A percentile compares a stretch with the other conserved stretches of the same genome.
phyloP scores from a whole-genome alignment of 2,329 filamentous ascomycete species.

The Trichophyton simii region DNA sequence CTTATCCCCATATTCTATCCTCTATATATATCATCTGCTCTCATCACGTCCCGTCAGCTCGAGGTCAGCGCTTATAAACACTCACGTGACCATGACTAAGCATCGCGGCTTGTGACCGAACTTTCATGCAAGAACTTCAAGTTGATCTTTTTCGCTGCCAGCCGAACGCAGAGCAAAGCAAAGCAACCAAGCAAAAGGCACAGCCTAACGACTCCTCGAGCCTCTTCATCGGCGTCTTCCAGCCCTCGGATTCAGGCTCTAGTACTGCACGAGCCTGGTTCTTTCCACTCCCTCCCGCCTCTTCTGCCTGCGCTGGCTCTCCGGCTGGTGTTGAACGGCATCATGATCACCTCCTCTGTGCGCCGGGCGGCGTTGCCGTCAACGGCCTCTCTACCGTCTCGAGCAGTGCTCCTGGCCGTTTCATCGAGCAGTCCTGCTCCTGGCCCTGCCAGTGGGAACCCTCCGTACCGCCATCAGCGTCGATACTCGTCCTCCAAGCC shows the following conservation, averaged over 20 bases:
- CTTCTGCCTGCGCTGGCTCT: neutral
- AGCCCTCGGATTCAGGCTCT: neutral
- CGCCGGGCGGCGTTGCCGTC: slow-evolving; percentile 33
- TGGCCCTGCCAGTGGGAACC: slow-evolving; percentile 22
- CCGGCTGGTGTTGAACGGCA: neutral
- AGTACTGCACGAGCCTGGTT: neutral
- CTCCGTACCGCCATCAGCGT: slow-evolving; percentile 27
- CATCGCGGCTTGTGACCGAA: neutral
- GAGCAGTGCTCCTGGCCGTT: slow-evolving; percentile 18
- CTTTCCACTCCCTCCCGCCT: neutral
- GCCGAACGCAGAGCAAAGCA: neutral
- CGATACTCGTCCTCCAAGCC: slow-evolving; percentile 40
- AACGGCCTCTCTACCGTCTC: slow-evolving; percentile 21
- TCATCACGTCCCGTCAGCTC: neutral
- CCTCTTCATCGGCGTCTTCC: neutral
- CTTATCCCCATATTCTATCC: neutral
- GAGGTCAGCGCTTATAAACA: neutral
- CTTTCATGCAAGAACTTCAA: neutral
- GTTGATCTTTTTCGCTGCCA: neutral
- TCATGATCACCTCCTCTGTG: slow-evolving; percentile 36
- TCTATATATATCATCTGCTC: neutral
- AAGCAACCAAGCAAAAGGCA: neutral
- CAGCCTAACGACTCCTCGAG: neutral
- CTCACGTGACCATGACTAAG: neutral
- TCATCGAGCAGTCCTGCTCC: slow-evolving; percentile 15